Evolutionary conservation across 2,329 filamentous ascomycete genomes (phyloP).

Genomic region (Exserohilum rostratum): DNA sequence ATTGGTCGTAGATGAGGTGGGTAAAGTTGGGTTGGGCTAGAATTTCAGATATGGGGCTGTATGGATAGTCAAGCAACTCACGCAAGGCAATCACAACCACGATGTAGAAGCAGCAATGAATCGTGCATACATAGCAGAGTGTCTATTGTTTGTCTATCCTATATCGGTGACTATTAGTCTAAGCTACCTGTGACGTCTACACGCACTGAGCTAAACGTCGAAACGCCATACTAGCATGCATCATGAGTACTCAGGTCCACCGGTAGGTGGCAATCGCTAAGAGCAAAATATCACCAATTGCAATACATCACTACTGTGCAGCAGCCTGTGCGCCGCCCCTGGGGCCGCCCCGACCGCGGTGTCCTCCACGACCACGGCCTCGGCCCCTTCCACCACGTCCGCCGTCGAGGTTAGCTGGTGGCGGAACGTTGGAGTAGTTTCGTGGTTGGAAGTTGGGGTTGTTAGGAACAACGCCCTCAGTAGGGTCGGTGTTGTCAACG

Average conservation of each 20-base stretch:
- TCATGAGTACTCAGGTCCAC: neutral
- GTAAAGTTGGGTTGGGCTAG: neutral
- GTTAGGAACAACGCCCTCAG: slow-evolving; percentile 60
- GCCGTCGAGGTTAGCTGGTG: slow-evolving; percentile 43
- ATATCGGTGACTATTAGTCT: neutral
- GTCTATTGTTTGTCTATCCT: neutral
- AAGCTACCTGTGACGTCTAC: slow-evolving; percentile 1
- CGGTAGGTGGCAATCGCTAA: neutral
- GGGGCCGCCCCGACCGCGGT: slow-evolving; percentile 37
- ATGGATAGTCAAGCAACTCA: neutral
- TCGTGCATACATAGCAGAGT: neutral
- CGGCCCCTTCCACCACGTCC: slow-evolving; percentile 39
- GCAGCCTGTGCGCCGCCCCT: slow-evolving; percentile 35
- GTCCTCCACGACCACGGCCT: slow-evolving; percentile 39
- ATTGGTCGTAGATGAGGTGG: neutral
- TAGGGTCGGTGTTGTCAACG: slow-evolving; percentile 58
- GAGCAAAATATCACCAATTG: neutral
- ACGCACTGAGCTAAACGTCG: slow-evolving; percentile 1
- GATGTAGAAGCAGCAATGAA: neutral
- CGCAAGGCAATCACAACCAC: too few species aligned
- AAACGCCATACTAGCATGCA: neutral
- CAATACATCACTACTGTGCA: slow-evolving; percentile 21
- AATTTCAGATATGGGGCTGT: neutral
- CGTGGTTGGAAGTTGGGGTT: slow-evolving; percentile 64
- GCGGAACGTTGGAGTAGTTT: slow-evolving; percentile 47